phyloP scores from a whole-genome alignment of 257 asterid species.

The Solanum medicagineum region DNA sequence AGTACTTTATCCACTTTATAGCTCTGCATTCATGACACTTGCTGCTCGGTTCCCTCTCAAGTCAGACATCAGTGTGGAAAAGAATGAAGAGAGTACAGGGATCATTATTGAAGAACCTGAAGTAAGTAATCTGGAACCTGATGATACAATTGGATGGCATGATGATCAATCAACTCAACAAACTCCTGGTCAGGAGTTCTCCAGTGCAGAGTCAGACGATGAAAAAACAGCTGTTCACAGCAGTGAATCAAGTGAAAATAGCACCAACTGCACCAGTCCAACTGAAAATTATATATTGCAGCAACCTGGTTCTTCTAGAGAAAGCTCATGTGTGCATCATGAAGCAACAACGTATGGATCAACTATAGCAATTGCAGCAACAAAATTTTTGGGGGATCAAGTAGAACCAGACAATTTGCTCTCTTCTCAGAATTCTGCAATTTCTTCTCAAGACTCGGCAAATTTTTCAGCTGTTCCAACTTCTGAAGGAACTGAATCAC shows the following conservation, averaged over 20 bases:
- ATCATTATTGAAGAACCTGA: slow-evolving; percentile 30
- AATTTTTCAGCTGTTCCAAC: slow-evolving; percentile 20
- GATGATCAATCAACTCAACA: slow-evolving; percentile 19
- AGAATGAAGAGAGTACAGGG: slow-evolving; percentile 22
- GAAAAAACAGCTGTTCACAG: slow-evolving; percentile 20
- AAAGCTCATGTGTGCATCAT: slow-evolving; percentile 20
- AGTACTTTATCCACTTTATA: slow-evolving; percentile 9
- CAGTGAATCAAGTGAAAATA: slow-evolving; percentile 11
- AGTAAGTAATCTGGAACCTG: slow-evolving; percentile 28
- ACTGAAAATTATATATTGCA: slow-evolving; percentile 17
- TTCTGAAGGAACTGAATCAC: slow-evolving; percentile 28
- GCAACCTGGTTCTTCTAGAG: slow-evolving; percentile 21
- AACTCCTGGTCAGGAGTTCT: slow-evolving; percentile 15
- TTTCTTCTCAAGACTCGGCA: slow-evolving; percentile 48
- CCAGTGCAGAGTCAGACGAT: neutral
- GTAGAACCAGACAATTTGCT: slow-evolving; percentile 40
- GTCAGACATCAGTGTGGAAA: slow-evolving; percentile 15
- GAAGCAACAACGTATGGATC: slow-evolving; percentile 18
- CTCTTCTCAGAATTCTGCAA: slow-evolving; percentile 54
- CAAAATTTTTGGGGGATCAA: slow-evolving; percentile 21
- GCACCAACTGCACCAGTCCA: slow-evolving; percentile 12
- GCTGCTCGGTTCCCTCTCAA: slow-evolving; percentile 36
- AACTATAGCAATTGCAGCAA: neutral
- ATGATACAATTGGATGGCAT: slow-evolving; percentile 28
- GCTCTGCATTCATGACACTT: slow-evolving; percentile 44